Evolutionary conservation across 2,329 filamentous ascomycete species (phyloP).

Genomic region (Trichoderma lentiforme): DNA sequence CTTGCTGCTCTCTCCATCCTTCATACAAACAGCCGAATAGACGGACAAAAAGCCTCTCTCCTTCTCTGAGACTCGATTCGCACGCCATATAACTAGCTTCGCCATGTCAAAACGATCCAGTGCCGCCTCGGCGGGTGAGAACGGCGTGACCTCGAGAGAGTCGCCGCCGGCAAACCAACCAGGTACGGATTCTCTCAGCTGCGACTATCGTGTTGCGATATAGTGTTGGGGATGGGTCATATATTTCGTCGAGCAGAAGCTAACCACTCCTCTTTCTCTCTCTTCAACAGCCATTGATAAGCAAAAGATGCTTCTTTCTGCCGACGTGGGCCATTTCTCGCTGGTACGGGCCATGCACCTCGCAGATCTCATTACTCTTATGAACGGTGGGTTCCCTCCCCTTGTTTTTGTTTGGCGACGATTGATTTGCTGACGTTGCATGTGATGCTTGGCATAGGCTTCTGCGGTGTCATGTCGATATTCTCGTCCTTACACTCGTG

Average conservation of each 20-base stretch:
- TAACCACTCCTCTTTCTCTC: background rate
- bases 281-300: slow-evolving; percentile 60
- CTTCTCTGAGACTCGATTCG: background rate
- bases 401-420: background rate
- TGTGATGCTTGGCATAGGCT: slow-evolving; percentile 43
- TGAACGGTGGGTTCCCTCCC: slow-evolving; percentile 58
- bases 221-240: background rate
- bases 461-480: slow-evolving; percentile 91
- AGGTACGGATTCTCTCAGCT: slow-evolving; percentile 29
- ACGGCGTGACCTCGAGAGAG: slow-evolving; percentile 31
- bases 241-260: background rate
- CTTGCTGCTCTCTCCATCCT: background rate
- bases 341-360: slow-evolving; percentile 69
- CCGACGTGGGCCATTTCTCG: slow-evolving; percentile 71
- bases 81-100: background rate
- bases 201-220: background rate
- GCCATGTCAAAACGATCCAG: slow-evolving; percentile 62
- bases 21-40: background rate
- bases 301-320: slow-evolving; percentile 69
- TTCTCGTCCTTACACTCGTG: slow-evolving; percentile 95
- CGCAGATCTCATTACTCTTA: slow-evolving; percentile 77
- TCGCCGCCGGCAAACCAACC: slow-evolving; percentile 28
- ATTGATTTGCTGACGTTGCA: slow-evolving; percentile 6
- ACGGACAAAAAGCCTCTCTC: background rate
- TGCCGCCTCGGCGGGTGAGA: slow-evolving; percentile 32